phyloP scores from a whole-genome alignment of 169 alveolate genomes.

The Eimeria sp. region DNA sequence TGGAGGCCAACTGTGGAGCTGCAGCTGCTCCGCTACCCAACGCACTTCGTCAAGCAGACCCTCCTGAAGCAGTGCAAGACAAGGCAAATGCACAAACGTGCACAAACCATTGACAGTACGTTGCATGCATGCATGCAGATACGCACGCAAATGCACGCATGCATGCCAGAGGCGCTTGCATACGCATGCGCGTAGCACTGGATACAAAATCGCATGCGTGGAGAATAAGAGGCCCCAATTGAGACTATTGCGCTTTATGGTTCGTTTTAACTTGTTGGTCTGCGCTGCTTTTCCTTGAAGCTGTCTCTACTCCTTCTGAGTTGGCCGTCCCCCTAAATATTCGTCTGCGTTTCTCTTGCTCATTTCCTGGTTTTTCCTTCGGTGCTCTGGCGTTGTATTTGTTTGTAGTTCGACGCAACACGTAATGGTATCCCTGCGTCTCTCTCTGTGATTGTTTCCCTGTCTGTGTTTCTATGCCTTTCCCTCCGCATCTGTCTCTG shows the following conservation, averaged over 20 bases:
- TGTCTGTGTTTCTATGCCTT: background rate
- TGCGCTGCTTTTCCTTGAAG: background rate
- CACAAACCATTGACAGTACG: too few species aligned
- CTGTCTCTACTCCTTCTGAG: background rate
- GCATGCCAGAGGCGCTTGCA: background rate
- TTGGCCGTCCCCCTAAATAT: background rate
- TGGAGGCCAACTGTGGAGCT: conserved; percentile 34
- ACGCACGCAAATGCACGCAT: background rate
- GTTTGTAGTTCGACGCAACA: background rate
- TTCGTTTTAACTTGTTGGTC: background rate
- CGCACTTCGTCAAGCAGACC: conserved; percentile 34
- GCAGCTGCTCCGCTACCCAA: conserved; percentile 30
- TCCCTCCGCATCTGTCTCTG: background rate
- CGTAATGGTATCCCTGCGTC: background rate
- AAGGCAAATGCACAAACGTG: too few species aligned
- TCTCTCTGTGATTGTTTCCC: background rate
- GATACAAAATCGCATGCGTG: background rate
- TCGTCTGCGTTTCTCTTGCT: background rate
- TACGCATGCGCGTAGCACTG: background rate
- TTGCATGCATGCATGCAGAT: background rate
- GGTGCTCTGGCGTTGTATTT: background rate
- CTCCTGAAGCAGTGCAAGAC: background rate
- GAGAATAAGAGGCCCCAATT: background rate
- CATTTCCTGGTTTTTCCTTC: background rate
- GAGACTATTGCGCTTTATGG: background rate